phyloP scores from a whole-genome alignment of 495 filamentous ascomycete species.

The Penicillium paradoxum region DNA sequence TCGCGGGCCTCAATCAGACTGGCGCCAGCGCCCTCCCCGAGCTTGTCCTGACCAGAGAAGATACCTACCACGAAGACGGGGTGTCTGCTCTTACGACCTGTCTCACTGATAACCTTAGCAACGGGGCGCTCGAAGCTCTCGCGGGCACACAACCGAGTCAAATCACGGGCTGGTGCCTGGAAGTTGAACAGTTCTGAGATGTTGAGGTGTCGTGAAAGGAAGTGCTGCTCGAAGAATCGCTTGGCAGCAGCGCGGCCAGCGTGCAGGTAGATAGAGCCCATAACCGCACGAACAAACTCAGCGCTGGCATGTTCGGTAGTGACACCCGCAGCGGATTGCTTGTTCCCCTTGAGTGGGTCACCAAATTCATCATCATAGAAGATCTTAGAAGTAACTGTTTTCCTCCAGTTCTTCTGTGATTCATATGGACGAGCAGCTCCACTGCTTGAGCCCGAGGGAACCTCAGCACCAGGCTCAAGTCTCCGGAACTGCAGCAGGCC shows the following conservation, averaged over 20 bases:
- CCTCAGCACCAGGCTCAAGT: constrained; percentile 51
- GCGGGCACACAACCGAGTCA: constrained; percentile 71
- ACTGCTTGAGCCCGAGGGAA: constrained; percentile 14
- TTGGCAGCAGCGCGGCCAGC: constrained; percentile 63
- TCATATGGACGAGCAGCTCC: constrained; percentile 35
- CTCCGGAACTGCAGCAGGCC: constrained; percentile 80
- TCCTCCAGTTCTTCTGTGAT: constrained; percentile 55
- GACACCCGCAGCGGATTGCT: constrained; percentile 24
- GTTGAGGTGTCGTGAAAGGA: constrained; percentile 75
- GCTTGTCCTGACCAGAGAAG: constrained; percentile 78
- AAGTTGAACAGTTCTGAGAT: constrained; percentile 76
- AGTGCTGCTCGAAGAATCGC: constrained; percentile 74
- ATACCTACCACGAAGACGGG: constrained; percentile 96
- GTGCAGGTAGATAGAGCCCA: constrained; percentile 83
- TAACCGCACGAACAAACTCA: constrained; percentile 70
- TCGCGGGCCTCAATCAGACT: constrained; percentile 71
- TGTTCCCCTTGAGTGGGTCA: constrained; percentile 41
- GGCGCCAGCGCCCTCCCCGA: constrained; percentile 77
- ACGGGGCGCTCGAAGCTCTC: constrained; percentile 87
- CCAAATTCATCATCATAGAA: constrained; percentile 80
- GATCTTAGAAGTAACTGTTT: constrained; percentile 63
- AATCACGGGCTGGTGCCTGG: constrained; percentile 72
- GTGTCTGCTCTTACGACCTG: constrained; percentile 71
- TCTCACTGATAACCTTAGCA: constrained; percentile 81
- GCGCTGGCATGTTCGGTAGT: constrained; percentile 50